Conservation (phyloP, 768 basidiomycete genomes). For the Chalciporus pseudorubinellus region DNA sequence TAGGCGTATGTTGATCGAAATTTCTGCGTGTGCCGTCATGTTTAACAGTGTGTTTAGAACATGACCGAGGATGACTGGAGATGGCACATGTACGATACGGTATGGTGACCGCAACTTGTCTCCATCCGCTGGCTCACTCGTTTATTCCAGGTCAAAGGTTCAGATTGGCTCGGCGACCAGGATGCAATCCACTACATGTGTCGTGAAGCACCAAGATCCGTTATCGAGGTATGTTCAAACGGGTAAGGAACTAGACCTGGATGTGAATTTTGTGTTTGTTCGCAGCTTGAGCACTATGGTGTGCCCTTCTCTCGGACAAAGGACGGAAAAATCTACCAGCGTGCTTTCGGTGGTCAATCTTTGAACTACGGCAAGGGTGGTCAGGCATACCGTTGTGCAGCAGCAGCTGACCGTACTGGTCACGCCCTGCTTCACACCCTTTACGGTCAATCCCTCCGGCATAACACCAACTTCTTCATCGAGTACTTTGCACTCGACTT, state of each 20-base stretch:
- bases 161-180: slow-evolving; percentile 99
- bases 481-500: slow-evolving; percentile 99
- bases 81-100: slow-evolving; percentile 98
- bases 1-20: slow-evolving; percentile 61
- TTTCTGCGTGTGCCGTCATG: slow-evolving; percentile 5
- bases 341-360: slow-evolving; percentile 98
- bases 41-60: slow-evolving; percentile 50
- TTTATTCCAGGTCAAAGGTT: slow-evolving; percentile 84
- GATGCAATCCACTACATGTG: slow-evolving; percentile 99
- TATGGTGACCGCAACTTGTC: slow-evolving; percentile 36
- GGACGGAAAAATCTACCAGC: slow-evolving; percentile 99
- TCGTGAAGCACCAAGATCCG: slow-evolving; percentile 90
- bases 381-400: slow-evolving; percentile 98
- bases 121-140: slow-evolving; percentile 13
- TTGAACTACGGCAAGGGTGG: slow-evolving; percentile 97
- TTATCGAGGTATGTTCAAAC: slow-evolving; percentile 68
- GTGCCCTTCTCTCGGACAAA: slow-evolving; percentile 98
- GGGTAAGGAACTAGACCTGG: neutral
- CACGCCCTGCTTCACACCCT: slow-evolving; percentile 98
- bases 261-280: neutral
- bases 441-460: slow-evolving; percentile 97
- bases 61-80: slow-evolving; percentile 99
- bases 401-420: slow-evolving; percentile 97
- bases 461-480: slow-evolving; percentile 99
- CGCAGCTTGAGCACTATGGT: slow-evolving; percentile 95